Evolutionary conservation across 2,329 filamentous ascomycete genomes (phyloP).

Genomic region (Calonectria henricotiae): DNA sequence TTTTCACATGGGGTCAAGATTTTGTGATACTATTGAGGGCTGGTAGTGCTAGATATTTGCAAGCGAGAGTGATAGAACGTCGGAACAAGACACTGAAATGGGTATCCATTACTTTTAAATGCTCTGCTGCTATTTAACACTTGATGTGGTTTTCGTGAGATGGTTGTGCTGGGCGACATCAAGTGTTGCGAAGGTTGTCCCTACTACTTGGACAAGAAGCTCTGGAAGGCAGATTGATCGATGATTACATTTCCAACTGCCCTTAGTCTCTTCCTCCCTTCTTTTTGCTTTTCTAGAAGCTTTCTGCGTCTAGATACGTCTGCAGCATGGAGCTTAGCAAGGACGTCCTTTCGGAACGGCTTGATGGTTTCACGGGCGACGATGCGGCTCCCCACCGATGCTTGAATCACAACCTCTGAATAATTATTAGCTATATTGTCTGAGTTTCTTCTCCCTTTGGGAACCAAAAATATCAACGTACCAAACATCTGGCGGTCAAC

Average conservation of each 20-base stretch:
- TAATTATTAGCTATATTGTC: constrained; percentile 22
- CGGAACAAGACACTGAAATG: constrained; percentile 26
- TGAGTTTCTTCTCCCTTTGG: not conserved
- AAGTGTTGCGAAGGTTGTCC: no score
- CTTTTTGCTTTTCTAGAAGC: constrained; percentile 96
- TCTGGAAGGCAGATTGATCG: constrained; percentile 95
- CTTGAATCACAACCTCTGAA: constrained; percentile 91
- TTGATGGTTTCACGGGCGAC: constrained; percentile 96
- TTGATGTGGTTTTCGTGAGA: not conserved
- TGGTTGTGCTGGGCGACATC: not conserved
- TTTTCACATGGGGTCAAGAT: not conserved
- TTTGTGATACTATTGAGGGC: no score
- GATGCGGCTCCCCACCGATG: constrained; percentile 85
- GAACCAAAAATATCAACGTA: constrained; percentile 48
- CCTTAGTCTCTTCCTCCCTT: constrained; percentile 89
- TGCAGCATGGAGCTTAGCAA: constrained; percentile 92
- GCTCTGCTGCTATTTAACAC: not conserved
- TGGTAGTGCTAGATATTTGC: not conserved
- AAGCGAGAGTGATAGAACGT: not conserved
- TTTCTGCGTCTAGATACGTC: constrained; percentile 89
- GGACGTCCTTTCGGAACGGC: constrained; percentile 95
- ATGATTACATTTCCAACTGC: constrained; percentile 94
- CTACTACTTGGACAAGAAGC: constrained; percentile 86
- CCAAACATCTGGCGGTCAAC: constrained; percentile 95
- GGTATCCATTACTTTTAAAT: constrained; percentile 37